Percentiles rank a stretch among this genome's conserved stretches.
These are phyloP conservation scores for Gillenia trifoliata DNA, from an alignment of 306 rosid genomes.

Conservation along the genomic window DNA sequence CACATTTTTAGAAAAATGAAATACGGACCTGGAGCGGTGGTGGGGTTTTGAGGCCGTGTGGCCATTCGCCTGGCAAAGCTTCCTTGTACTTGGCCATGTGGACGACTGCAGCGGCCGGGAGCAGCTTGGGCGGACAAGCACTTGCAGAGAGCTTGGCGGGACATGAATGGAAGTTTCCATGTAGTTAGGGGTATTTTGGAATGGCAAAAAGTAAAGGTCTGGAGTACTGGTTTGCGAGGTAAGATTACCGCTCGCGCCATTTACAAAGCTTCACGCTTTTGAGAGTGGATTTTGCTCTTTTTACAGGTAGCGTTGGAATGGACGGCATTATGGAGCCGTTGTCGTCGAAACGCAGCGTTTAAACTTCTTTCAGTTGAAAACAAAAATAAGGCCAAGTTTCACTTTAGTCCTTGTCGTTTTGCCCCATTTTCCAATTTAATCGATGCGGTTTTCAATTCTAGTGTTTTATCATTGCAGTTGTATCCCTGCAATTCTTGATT, in stretches of 20 bases:
- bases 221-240: too few species aligned
- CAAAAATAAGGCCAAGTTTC: neutral
- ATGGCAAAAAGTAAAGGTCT: too few species aligned
- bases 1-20: neutral
- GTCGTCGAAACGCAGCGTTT: neutral
- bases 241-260: too few species aligned
- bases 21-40: constrained; percentile 63
- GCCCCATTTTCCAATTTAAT: too few species aligned
- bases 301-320: neutral
- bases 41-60: constrained; percentile 81
- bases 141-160: too few species aligned
- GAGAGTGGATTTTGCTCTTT: neutral
- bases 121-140: constrained; percentile 25
- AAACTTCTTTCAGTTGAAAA: neutral
- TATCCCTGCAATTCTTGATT: too few species aligned
- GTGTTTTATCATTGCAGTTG: too few species aligned
- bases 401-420: too few species aligned
- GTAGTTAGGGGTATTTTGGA: too few species aligned
- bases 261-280: neutral
- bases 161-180: too few species aligned
- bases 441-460: too few species aligned
- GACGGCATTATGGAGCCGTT: neutral
- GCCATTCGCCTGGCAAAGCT: constrained; percentile 76
- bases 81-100: constrained; percentile 51
- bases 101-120: constrained; percentile 9